Base-by-base conservation (phyloP, 805 yeast genomes). In the Spathaspora sp. region DNA sequence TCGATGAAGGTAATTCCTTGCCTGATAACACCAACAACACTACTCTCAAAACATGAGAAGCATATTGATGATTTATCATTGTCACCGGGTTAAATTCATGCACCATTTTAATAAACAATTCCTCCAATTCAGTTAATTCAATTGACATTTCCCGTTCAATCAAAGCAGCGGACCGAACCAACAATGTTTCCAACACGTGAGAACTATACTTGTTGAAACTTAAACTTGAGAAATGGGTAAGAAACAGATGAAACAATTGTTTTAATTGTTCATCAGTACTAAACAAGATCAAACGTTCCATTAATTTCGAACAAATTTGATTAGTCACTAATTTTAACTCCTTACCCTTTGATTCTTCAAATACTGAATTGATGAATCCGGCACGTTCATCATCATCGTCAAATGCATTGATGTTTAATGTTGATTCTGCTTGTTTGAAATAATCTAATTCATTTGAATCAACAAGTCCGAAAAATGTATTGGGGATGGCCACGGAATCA, bases 271-370 rank as follows among this genome's bases (percentile, higher is more conserved):
- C 72, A 54, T 83, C 85, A 26, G 78, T 75, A 14, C 92, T 86
- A 17, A 75, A 70, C 42, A 88, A 68, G n/a, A 93, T 79, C 54
- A 93, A 72, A 63, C 99, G 77, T 68, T 93, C 99, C 75, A 94
- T 78, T 52, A 94, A 76, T 65, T 93, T 93, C 20, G 98, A 93
- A 67, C 97, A 91, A 52, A 93, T 90, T 63, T 92, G 97, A 63
- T 93, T 92, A 2, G 97, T 93, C 3, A 88, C 97, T 42, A 93
- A 76, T 67, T 94, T 93, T 58, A 94, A 73, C 68, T 93, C 98
- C 60, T 92, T 91, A 2, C 97, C 97, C 46, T 79, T 76, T 19
- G 91, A 80, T 71, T 94, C 99, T 57, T 86, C 93, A 57, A 92
- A 77, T 1, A 93, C 88, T 59, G 94, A 85, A 2, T 78, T 68